Evolutionary conservation across 352 stramenopile species (phyloP).

Genomic region (Phytopythium montanum): DNA sequence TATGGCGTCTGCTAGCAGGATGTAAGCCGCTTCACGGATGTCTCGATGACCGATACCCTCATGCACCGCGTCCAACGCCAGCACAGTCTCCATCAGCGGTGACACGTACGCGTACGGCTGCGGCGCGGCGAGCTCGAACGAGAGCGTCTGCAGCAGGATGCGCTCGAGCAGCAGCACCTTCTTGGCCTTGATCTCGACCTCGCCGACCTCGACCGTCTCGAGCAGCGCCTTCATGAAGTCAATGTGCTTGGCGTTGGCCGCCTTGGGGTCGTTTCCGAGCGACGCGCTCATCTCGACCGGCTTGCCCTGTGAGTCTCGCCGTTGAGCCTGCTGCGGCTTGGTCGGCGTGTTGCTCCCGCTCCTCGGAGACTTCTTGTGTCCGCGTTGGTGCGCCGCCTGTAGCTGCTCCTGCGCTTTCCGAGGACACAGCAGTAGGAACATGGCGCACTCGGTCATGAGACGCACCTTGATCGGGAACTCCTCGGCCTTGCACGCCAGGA

Average conservation of each 20-base stretch:
- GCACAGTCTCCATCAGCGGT: slow-evolving; percentile 46
- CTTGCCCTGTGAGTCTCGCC: slow-evolving; percentile 31
- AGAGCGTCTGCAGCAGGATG: slow-evolving; percentile 69
- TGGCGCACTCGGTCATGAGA: slow-evolving; percentile 67
- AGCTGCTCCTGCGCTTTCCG: slow-evolving; percentile 33
- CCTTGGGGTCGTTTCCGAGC: slow-evolving; percentile 48
- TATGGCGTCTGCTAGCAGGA: slow-evolving; percentile 59
- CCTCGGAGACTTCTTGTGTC: slow-evolving; percentile 13
- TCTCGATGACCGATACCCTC: slow-evolving; percentile 38
- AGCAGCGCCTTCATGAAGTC: slow-evolving; percentile 61
- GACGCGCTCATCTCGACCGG: slow-evolving; percentile 47
- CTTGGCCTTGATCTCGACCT: slow-evolving; percentile 54
- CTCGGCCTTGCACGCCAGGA: slow-evolving; percentile 70
- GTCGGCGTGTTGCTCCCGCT: slow-evolving; percentile 15
- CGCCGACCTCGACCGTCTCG: slow-evolving; percentile 55
- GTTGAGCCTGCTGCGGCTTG: slow-evolving; percentile 8
- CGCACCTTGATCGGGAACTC: slow-evolving; percentile 80
- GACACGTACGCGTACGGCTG: slow-evolving; percentile 67
- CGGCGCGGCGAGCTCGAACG: slow-evolving; percentile 64
- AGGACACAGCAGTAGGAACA: slow-evolving; percentile 56
- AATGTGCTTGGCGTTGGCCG: slow-evolving; percentile 55
- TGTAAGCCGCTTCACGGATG: slow-evolving; percentile 42
- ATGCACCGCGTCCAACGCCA: slow-evolving; percentile 58
- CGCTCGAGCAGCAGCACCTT: slow-evolving; percentile 72
- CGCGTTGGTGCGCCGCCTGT: slow-evolving; percentile 13